Conservation (phyloP, 257 asterid species). For the Rehmannia glutinosa region DNA sequence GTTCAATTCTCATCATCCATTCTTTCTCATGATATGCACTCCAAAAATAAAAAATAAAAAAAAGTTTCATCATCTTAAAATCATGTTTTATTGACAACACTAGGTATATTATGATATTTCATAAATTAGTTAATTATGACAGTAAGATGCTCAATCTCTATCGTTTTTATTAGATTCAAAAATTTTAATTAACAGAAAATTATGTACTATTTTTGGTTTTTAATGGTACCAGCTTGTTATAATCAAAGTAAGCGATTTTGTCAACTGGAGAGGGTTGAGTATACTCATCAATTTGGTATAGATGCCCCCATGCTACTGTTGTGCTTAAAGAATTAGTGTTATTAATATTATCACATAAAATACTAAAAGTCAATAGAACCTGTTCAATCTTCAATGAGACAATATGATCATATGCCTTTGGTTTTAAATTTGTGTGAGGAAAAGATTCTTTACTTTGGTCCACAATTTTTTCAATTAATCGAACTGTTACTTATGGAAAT, state of each 20-base stretch:
- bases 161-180: neutral
- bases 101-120: no score
- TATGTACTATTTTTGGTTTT: no score
- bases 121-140: neutral
- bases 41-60: no score
- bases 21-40: no score
- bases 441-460: conserved; percentile 13
- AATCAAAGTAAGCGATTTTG: neutral
- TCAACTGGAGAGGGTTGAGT: conserved; percentile 20
- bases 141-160: neutral
- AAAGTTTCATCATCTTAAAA: neutral
- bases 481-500: neutral
- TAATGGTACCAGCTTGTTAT: neutral
- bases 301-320: neutral
- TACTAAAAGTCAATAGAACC: neutral
- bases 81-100: no score
- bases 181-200: neutral
- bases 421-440: neutral
- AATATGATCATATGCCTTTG: no score
- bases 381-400: neutral
- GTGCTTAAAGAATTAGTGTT: neutral
- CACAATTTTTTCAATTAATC: neutral
- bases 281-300: conserved; percentile 10
- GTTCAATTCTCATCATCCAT: no score
- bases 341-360: neutral